phyloP scores from a whole-genome alignment of 441 rosid genomes.

The Macaranga tanarius region DNA sequence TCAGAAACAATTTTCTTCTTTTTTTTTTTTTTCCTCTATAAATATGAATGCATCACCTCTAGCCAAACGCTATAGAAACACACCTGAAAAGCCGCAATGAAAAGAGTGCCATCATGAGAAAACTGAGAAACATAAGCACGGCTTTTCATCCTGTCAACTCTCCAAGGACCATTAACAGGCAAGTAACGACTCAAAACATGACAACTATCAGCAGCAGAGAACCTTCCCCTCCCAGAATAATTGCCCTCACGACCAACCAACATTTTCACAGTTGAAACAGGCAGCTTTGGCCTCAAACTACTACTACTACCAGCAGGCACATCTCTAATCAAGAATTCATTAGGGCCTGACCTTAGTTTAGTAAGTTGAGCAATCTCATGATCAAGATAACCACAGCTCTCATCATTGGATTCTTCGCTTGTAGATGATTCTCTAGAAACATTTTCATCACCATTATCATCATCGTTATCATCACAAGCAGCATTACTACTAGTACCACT shows the following conservation, averaged over 20 bases:
- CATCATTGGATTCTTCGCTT: slow-evolving; percentile 19
- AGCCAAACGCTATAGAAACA: slow-evolving; percentile 1
- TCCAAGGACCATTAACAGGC: slow-evolving; percentile 62
- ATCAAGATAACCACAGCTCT: slow-evolving; percentile 35
- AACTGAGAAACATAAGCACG: slow-evolving; percentile 76
- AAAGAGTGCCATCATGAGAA: slow-evolving; percentile 74
- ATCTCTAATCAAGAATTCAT: slow-evolving; percentile 37
- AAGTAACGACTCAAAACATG: slow-evolving; percentile 63
- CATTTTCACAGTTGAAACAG: slow-evolving; percentile 67
- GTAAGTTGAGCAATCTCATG: slow-evolving; percentile 62
- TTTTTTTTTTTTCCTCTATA: too few species aligned
- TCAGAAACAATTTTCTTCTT: neutral
- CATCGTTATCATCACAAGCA: slow-evolving; percentile 12
- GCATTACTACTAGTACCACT: neutral
- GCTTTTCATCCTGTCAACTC: slow-evolving; percentile 45
- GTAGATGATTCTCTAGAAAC: slow-evolving; percentile 7
- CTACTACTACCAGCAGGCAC: slow-evolving; percentile 26
- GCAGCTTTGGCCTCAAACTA: slow-evolving; percentile 32
- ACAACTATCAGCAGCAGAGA: slow-evolving; percentile 66
- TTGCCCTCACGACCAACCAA: slow-evolving; percentile 75
- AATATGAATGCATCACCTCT: neutral
- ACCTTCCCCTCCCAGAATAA: slow-evolving; percentile 63
- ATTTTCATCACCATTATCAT: slow-evolving; percentile 23
- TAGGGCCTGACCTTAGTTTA: slow-evolving; percentile 52
- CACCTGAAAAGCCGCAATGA: slow-evolving; percentile 72